Evolutionary conservation across 345 rosid genomes (phyloP).

Genomic region (Physaria fendleri): DNA sequence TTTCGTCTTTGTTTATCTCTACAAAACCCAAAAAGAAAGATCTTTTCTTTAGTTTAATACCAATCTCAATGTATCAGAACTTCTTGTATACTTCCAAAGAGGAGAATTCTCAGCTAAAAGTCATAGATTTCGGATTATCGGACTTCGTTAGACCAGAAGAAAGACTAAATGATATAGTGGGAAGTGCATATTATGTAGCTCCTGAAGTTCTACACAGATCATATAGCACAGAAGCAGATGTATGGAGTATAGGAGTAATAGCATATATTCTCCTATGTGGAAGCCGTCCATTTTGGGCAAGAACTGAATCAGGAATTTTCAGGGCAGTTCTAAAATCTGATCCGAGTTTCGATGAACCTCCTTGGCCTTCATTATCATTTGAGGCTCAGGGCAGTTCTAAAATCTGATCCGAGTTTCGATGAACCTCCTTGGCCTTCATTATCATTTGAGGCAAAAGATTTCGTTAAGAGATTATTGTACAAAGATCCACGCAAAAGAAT

Average conservation of each 20-base stretch:
- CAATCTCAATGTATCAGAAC: too few relatives aligned
- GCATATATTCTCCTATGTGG: constrained; percentile 85
- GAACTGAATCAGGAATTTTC: constrained; percentile 84
- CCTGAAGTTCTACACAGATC: constrained; percentile 95
- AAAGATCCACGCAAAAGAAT: constrained; percentile 86
- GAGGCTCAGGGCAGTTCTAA: constrained; percentile 84
- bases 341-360: constrained; percentile 69
- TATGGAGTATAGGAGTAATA: constrained; percentile 92
- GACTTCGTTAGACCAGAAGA: constrained; percentile 94
- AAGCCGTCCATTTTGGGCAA: constrained; percentile 96
- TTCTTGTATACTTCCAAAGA: constrained; percentile 75
- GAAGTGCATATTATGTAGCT: constrained; percentile 91
- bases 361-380: constrained; percentile 83
- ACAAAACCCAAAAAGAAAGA: too few relatives aligned
- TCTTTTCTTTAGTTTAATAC: too few relatives aligned
- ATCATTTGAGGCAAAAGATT: constrained; percentile 80
- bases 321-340: constrained; percentile 85
- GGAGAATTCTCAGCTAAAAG: constrained; percentile 75
- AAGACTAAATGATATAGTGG: constrained; percentile 91
- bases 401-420: constrained; percentile 78
- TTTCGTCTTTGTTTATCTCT: too few relatives aligned
- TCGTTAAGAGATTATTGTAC: constrained; percentile 64
- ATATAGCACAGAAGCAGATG: constrained; percentile 88
- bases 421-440: constrained; percentile 80
- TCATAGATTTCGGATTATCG: constrained; percentile 91